Evolutionary conservation across 257 asterid species (phyloP).

Genomic region (Cynanchum wilfordii): DNA sequence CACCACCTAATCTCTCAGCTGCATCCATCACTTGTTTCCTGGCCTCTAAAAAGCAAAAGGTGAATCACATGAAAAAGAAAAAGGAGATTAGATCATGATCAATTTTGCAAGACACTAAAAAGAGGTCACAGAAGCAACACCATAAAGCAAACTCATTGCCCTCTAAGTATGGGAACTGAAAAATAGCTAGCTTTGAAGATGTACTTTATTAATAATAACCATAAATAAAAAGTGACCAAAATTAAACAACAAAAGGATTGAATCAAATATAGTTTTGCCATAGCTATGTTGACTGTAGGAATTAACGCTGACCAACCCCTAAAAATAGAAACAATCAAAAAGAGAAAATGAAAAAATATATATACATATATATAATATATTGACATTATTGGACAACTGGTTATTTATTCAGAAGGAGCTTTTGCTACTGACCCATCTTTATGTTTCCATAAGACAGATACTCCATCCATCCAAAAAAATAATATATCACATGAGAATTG

Average conservation of each 20-base stretch:
- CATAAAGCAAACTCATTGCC: not conserved
- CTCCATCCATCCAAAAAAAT: not conserved
- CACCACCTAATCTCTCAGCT: slow-evolving; percentile 86
- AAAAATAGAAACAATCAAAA: not conserved
- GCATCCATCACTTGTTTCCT: slow-evolving; percentile 98
- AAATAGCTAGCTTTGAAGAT: not conserved
- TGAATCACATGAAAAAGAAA: not conserved
- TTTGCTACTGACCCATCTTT: not conserved
- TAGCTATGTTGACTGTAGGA: not conserved
- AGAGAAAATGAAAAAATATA: not conserved
- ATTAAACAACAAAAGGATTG: not conserved
- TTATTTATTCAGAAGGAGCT: not conserved
- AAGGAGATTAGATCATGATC: not conserved
- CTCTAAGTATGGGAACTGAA: not conserved
- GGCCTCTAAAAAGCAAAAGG: slow-evolving; percentile 44
- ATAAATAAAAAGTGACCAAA: not conserved
- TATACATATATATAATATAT: too few relatives aligned
- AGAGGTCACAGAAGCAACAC: not conserved
- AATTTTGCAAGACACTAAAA: not conserved
- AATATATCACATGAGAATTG: too few relatives aligned
- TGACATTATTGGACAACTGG: not conserved
- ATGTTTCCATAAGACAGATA: not conserved
- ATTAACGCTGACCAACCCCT: not conserved
- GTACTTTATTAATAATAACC: not conserved
- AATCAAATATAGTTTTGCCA: not conserved